Evolutionary conservation across 805 yeast genomes (phyloP).

Genomic region (Nakazawaea wickerhamii): DNA sequence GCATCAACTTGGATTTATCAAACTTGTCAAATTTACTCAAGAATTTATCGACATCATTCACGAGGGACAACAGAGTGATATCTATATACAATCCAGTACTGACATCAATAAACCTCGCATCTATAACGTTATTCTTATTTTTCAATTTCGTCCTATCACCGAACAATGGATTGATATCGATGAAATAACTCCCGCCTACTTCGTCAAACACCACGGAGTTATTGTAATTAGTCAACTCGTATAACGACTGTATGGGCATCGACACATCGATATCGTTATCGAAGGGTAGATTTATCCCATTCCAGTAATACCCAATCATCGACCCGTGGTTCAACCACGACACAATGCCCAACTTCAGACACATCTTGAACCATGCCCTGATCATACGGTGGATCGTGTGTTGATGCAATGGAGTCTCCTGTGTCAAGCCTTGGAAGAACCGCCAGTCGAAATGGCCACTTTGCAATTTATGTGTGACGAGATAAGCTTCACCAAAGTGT

Average conservation of each 20-base stretch:
- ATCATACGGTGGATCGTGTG: conserved; percentile 40
- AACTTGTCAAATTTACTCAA: neutral
- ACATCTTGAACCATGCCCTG: conserved; percentile 50
- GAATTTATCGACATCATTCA: too few species aligned
- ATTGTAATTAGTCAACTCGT: conserved; percentile 39
- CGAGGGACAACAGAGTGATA: conserved; percentile 34
- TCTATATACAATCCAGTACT: conserved; percentile 43
- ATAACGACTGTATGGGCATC: conserved; percentile 41
- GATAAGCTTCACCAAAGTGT: conserved; percentile 38
- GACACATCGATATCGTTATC: conserved; percentile 62
- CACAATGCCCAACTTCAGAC: conserved; percentile 35
- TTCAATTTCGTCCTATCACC: conserved; percentile 33
- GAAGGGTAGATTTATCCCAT: conserved; percentile 55
- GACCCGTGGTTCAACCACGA: conserved; percentile 67
- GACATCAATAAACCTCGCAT: conserved; percentile 49
- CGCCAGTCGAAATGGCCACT: conserved; percentile 44
- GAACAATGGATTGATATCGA: conserved; percentile 30
- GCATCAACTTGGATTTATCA: conserved; percentile 2
- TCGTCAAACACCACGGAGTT: conserved; percentile 48
- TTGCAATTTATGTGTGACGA: conserved; percentile 23
- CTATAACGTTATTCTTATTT: conserved; percentile 43
- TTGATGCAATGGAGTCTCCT: conserved; percentile 19
- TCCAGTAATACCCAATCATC: conserved; percentile 57
- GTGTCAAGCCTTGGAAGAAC: conserved; percentile 29
- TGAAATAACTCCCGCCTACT: conserved; percentile 24